These are phyloP conservation scores for Agaricus blazei DNA, from an alignment of 768 basidiomycete genomes.

Conservation along the genomic window DNA sequence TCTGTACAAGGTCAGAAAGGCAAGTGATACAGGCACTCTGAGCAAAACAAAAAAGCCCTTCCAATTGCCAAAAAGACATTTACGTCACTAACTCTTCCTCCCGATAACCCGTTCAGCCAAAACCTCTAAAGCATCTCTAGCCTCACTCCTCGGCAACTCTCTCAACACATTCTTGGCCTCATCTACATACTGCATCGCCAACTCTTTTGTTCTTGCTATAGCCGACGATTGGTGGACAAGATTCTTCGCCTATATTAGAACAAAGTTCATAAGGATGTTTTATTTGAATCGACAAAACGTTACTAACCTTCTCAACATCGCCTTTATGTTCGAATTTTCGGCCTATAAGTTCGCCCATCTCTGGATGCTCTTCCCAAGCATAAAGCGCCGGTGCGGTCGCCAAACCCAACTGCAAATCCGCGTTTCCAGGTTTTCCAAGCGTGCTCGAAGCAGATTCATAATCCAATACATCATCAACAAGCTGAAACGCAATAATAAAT, in stretches of 20 bases:
- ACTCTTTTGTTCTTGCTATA: constrained; percentile 70
- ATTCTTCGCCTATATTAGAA: constrained; percentile 55
- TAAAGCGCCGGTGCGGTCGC: constrained; percentile 94
- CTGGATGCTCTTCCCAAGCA: constrained; percentile 91
- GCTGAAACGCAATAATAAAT: constrained; percentile 37
- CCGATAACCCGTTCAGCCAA: constrained; percentile 74
- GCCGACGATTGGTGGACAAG: constrained; percentile 77
- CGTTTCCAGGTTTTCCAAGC: constrained; percentile 89
- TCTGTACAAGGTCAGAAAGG: no score
- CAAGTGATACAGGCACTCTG: no score
- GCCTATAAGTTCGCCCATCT: constrained; percentile 81
- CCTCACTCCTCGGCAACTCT: constrained; percentile 78
- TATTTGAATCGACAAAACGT: constrained; percentile 1
- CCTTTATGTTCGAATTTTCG: constrained; percentile 78
- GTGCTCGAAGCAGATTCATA: constrained; percentile 73
- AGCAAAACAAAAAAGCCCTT: no score
- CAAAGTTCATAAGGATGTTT: constrained; percentile 1
- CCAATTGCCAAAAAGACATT: no score
- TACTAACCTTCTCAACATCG: constrained; percentile 74
- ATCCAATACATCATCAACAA: constrained; percentile 94
- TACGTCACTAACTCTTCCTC: constrained; percentile 27
- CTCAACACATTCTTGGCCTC: constrained; percentile 72
- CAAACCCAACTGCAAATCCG: constrained; percentile 77
- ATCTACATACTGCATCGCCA: constrained; percentile 74
- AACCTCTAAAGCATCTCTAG: constrained; percentile 68